phyloP scores from a whole-genome alignment of 306 rosid species.

The Acacia melanoxylon region DNA sequence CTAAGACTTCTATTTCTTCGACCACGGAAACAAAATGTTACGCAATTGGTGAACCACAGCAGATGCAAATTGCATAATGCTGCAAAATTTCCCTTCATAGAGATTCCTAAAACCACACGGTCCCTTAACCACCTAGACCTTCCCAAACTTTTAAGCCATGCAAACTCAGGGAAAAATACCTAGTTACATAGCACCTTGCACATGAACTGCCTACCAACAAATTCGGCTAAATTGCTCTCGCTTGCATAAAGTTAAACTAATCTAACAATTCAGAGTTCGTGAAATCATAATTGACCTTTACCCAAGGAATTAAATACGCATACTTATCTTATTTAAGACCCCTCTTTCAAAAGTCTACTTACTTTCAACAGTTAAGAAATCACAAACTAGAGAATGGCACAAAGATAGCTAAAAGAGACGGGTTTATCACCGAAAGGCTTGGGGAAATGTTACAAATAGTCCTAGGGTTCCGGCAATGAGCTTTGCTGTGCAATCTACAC shows the following conservation, averaged over 20 bases:
- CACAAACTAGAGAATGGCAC: not conserved
- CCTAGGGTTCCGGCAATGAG: not conserved
- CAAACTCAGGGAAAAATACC: not conserved
- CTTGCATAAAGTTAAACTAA: not conserved
- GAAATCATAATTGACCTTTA: not conserved
- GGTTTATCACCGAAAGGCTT: not conserved
- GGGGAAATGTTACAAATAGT: not conserved
- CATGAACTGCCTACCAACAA: not conserved
- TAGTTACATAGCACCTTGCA: not conserved
- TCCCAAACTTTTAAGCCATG: not conserved
- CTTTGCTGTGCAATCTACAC: not conserved
- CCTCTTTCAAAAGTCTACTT: not conserved
- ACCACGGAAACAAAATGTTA: not conserved
- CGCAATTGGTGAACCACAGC: slow-evolving; percentile 20
- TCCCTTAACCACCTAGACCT: not conserved
- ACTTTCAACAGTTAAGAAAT: not conserved
- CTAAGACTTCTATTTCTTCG: not conserved
- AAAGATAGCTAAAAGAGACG: not conserved
- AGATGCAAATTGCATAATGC: slow-evolving; percentile 20
- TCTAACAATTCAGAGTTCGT: not conserved
- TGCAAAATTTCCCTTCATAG: slow-evolving; percentile 26
- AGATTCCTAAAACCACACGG: slow-evolving; percentile 18
- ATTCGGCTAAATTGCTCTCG: not conserved
- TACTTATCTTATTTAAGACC: not conserved
- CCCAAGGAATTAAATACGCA: not conserved